phyloP scores from a whole-genome alignment of 2,329 filamentous ascomycete genomes.

The Ambrosiella cleistominuta region DNA sequence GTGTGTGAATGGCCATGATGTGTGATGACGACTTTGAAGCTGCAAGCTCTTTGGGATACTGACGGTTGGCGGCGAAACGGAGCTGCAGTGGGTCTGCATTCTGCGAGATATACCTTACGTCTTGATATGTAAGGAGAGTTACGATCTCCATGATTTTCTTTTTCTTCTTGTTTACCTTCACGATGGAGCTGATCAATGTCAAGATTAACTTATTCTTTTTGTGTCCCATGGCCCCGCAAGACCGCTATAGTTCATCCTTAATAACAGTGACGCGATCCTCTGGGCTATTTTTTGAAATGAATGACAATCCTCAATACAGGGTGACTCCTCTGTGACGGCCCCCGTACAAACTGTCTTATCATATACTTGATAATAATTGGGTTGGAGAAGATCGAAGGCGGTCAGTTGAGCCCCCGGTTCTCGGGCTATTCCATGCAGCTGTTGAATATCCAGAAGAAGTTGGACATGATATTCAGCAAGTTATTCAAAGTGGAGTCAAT shows the following conservation, averaged over 20 bases:
- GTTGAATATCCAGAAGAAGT: not conserved
- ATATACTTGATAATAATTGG: not conserved
- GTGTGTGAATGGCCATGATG: too few species aligned
- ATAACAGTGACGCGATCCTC: not conserved
- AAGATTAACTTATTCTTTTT: not conserved
- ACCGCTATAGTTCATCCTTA: not conserved
- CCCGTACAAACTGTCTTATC: not conserved
- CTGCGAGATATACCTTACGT: not conserved
- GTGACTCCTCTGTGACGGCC: not conserved
- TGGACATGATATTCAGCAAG: not conserved
- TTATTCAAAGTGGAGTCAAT: not conserved
- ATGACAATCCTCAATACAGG: not conserved
- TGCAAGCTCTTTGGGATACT: not conserved
- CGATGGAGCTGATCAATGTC: not conserved
- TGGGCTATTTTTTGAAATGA: not conserved
- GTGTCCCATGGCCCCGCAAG: not conserved
- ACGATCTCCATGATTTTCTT: not conserved
- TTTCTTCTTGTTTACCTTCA: not conserved
- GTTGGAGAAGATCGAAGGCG: not conserved
- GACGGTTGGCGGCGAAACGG: not conserved
- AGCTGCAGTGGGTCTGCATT: not conserved
- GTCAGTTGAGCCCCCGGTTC: not conserved
- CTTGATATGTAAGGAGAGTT: not conserved
- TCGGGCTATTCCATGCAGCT: not conserved
- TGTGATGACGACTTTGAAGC: not conserved